Conservation (phyloP, 805 yeast genomes). For the Metschnikowia borealis region DNA sequence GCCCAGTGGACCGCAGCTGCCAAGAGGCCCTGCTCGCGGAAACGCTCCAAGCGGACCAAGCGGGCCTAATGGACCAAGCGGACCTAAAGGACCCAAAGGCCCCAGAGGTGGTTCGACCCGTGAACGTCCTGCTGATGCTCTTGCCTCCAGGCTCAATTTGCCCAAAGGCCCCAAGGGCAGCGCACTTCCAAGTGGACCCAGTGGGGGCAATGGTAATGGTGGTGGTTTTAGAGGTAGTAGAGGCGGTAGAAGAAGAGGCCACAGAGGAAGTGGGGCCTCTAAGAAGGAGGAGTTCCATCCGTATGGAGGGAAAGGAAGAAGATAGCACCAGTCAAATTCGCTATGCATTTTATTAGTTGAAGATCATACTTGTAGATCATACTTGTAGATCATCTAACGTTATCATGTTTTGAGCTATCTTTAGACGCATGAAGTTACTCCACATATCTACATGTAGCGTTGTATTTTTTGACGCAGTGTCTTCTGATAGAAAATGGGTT, state of each 20-base stretch:
- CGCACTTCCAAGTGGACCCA: constrained; percentile 7
- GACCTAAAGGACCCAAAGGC: constrained; percentile 1
- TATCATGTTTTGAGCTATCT: too few relatives aligned
- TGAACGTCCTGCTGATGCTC: constrained; percentile 11
- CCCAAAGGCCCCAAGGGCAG: constrained; percentile 50
- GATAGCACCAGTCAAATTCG: constrained; percentile 4
- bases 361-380: not conserved
- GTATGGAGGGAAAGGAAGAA: constrained; percentile 35
- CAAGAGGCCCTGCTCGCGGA: constrained; percentile 4
- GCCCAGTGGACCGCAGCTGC: constrained; percentile 9
- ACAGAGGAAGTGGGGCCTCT: constrained; percentile 22
- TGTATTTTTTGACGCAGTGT: too few relatives aligned
- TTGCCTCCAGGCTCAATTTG: constrained; percentile 26
- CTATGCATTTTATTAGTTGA: not conserved
- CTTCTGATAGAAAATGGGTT: too few relatives aligned
- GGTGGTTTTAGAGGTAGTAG: constrained; percentile 31
- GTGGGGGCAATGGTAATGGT: constrained; percentile 26
- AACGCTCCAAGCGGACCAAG: not conserved
- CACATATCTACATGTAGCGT: too few relatives aligned
- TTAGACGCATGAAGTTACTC: too few relatives aligned
- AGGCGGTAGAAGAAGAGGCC: constrained; percentile 21
- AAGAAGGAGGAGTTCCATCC: constrained; percentile 38
- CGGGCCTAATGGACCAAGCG: not conserved
- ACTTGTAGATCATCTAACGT: not conserved
- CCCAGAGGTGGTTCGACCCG: constrained; percentile 1